Conservation (phyloP, 106 monocot species). For the Agapanthus africanus region DNA sequence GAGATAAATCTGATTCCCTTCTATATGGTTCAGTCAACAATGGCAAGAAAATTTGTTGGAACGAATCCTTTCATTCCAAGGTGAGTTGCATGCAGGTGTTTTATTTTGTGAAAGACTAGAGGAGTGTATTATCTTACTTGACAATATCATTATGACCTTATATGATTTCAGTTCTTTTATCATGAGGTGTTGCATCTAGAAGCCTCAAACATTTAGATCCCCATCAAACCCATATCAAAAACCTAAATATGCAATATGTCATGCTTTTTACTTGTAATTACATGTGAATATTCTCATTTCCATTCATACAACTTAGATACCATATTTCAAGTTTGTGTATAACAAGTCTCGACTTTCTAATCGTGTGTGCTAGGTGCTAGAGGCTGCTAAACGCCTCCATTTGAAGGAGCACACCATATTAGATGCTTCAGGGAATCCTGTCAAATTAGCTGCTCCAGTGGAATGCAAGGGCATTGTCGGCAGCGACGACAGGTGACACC, state of each 20-base stretch:
- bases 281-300: not conserved
- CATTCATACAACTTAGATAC: not conserved
- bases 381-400: constrained; percentile 80
- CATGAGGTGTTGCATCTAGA: no score
- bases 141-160: no score
- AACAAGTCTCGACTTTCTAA: not conserved
- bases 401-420: constrained; percentile 80
- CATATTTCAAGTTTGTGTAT: not conserved
- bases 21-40: constrained; percentile 98
- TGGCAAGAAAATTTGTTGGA: constrained; percentile 97
- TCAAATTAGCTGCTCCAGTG: constrained; percentile 93
- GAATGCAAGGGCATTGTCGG: constrained; percentile 99
- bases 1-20: constrained; percentile 96
- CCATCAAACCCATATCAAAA: no score
- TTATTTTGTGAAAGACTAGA: no score
- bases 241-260: not conserved
- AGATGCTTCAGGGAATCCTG: constrained; percentile 81
- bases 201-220: no score
- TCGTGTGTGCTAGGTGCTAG: constrained; percentile 46
- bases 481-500: constrained; percentile 87
- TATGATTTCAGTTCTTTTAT: no score
- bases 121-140: no score
- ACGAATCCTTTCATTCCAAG: constrained; percentile 94
- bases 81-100: constrained; percentile 26
- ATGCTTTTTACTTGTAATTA: not conserved